Percentiles rank a stretch among this genome's conserved stretches.
Evolutionary conservation across 192 early-diverging fungal genomes (phyloP).

Genomic region (Coemansia sp.): DNA sequence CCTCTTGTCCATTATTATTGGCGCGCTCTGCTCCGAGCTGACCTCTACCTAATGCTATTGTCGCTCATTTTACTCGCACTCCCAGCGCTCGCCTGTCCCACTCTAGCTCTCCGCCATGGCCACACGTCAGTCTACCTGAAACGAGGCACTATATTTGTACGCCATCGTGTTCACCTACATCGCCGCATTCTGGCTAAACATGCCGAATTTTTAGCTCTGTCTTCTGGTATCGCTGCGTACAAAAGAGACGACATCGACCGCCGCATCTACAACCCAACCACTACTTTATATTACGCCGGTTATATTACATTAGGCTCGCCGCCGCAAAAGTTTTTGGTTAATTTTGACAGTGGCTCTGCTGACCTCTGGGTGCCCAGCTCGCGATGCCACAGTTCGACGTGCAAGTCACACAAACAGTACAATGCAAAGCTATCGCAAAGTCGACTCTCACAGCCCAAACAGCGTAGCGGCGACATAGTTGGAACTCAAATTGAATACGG

Average conservation of each 20-base stretch:
- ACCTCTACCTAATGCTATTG: background rate
- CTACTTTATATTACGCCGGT: constrained; percentile 61
- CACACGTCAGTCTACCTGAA: constrained; percentile 32
- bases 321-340: constrained; percentile 63
- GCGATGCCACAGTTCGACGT: constrained; percentile 28
- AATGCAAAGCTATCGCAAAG: constrained; percentile 5
- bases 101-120: constrained; percentile 11
- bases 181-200: constrained; percentile 29
- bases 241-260: constrained; percentile 1
- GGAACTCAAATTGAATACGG: constrained; percentile 36
- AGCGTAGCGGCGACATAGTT: background rate
- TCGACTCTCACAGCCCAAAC: background rate
- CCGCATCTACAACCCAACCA: constrained; percentile 30
- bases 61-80: background rate
- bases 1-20: background rate
- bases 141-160: constrained; percentile 43
- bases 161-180: constrained; percentile 26
- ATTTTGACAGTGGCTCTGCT: constrained; percentile 67
- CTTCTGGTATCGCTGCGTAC: background rate
- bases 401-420: constrained; percentile 26
- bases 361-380: constrained; percentile 70
- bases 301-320: constrained; percentile 64
- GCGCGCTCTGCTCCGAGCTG: background rate
- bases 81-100: background rate
- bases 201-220: constrained; percentile 13